Conservation (phyloP, 129 eudicot species). For the Scalesia atractyloides region DNA sequence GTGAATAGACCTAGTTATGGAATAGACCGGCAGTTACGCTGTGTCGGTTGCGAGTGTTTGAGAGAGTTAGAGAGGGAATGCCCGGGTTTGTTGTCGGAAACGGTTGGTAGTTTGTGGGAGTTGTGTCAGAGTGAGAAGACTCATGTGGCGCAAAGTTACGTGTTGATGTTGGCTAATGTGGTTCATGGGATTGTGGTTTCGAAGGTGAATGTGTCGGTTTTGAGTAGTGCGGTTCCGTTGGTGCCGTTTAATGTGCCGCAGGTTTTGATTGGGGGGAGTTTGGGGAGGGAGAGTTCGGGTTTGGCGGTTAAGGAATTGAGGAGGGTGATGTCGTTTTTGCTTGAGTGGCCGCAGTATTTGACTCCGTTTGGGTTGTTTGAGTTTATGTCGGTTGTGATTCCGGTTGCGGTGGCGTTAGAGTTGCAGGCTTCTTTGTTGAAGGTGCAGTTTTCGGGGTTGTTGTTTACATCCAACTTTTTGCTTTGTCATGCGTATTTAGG, state of each 20-base stretch:
- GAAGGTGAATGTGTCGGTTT: constrained; percentile 44
- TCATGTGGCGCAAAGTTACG: constrained; percentile 70
- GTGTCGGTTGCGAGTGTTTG: constrained; percentile 81
- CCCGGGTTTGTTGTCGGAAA: constrained; percentile 68
- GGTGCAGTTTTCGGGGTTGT: constrained; percentile 78
- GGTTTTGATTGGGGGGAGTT: constrained; percentile 40
- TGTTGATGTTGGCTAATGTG: constrained; percentile 60
- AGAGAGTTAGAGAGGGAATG: constrained; percentile 74
- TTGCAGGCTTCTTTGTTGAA: constrained; percentile 86
- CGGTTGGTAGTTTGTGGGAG: constrained; percentile 63
- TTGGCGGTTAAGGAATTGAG: constrained; percentile 70
- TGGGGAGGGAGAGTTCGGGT: constrained; percentile 45
- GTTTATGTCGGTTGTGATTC: constrained; percentile 64
- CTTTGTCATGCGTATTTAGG: constrained; percentile 72
- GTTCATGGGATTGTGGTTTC: constrained; percentile 46
- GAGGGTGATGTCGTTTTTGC: constrained; percentile 75
- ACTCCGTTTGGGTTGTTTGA: constrained; percentile 74
- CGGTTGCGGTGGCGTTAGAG: constrained; percentile 72
- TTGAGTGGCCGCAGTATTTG: constrained; percentile 76
- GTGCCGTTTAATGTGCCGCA: constrained; percentile 71
- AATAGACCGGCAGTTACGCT: constrained; percentile 64
- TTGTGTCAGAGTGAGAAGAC: constrained; percentile 87
- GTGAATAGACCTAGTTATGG: constrained; percentile 81
- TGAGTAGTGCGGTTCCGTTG: constrained; percentile 59
- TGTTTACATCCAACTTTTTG: constrained; percentile 66